These are phyloP conservation scores for Pythium phragmitis DNA, from an alignment of 352 stramenopile genomes.

Conservation along the genomic window DNA sequence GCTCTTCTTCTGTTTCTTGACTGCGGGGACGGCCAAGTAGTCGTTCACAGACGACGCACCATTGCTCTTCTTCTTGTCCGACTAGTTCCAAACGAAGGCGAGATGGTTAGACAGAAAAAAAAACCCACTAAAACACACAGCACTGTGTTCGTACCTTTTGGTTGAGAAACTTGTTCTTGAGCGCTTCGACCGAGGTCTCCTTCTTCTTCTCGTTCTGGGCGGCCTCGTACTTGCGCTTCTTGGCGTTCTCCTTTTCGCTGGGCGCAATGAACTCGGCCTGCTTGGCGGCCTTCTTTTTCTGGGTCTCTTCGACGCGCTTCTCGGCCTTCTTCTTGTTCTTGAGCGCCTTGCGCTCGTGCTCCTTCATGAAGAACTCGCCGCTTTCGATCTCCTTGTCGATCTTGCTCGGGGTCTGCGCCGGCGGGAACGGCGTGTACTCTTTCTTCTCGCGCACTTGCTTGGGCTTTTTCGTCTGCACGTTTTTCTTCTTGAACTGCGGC, in stretches of 20 bases:
- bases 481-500: slow-evolving; percentile 99
- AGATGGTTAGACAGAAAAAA: not conserved
- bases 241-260: slow-evolving; percentile 70
- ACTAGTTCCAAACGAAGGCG: slow-evolving; percentile 19
- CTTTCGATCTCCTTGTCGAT: slow-evolving; percentile 98
- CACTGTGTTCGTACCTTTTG: slow-evolving; percentile 46
- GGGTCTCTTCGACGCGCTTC: slow-evolving; percentile 50
- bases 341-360: slow-evolving; percentile 92
- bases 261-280: slow-evolving; percentile 70
- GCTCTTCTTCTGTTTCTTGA: slow-evolving; percentile 62
- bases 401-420: slow-evolving; percentile 94
- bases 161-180: slow-evolving; percentile 84
- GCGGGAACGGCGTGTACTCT: slow-evolving; percentile 99
- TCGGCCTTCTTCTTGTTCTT: slow-evolving; percentile 90
- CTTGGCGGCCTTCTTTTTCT: slow-evolving; percentile 77
- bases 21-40: slow-evolving; percentile 58
- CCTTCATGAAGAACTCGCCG: slow-evolving; percentile 99
- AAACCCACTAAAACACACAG: not conserved
- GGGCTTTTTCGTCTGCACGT: slow-evolving; percentile 96
- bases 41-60: slow-evolving; percentile 44
- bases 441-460: slow-evolving; percentile 91
- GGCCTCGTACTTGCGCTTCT: slow-evolving; percentile 73
- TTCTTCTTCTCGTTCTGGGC: slow-evolving; percentile 47
- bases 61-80: slow-evolving; percentile 36
- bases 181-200: slow-evolving; percentile 52